Percentiles rank a stretch among this genome's conserved stretches.
Evolutionary conservation across 441 rosid species (phyloP).

Genomic region (Croton laevigatus): DNA sequence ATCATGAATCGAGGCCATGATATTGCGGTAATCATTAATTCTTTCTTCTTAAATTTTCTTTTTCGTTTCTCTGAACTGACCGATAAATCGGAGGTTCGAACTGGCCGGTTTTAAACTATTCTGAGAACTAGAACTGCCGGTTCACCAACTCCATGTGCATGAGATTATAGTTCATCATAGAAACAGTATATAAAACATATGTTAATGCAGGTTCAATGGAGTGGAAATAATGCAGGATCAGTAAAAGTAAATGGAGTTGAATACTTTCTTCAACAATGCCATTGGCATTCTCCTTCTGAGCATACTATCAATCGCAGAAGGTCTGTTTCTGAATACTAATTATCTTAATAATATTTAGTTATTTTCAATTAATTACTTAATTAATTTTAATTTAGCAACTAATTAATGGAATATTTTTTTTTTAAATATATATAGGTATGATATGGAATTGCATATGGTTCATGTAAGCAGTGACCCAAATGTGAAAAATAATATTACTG

Average conservation of each 20-base stretch:
- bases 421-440: slow-evolving; percentile 36
- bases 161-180: no score
- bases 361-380: no score
- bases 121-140: no score
- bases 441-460: slow-evolving; percentile 67
- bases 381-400: no score
- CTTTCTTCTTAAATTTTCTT: no score
- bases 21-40: slow-evolving; percentile 51
- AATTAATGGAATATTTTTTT: neutral
- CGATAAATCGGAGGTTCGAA: no score
- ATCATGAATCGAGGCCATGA: slow-evolving; percentile 58
- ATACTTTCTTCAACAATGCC: slow-evolving; percentile 58
- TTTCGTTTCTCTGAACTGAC: no score
- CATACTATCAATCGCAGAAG: slow-evolving; percentile 66
- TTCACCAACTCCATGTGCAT: no score
- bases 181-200: no score
- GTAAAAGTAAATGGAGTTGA: slow-evolving; percentile 42
- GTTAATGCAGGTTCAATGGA: slow-evolving; percentile 48
- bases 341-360: no score
- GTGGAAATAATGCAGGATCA: slow-evolving; percentile 38
- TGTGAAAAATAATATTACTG: slow-evolving; percentile 38
- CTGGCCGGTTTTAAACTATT: no score
- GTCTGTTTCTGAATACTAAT: slow-evolving; percentile 15
- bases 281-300: slow-evolving; percentile 91
- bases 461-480: slow-evolving; percentile 39